Percentiles rank a stretch among this genome's conserved stretches.
These are phyloP conservation scores for Pseudocercospora fijiensis DNA, from an alignment of 2,329 filamentous ascomycete species.

Conservation along the genomic window DNA sequence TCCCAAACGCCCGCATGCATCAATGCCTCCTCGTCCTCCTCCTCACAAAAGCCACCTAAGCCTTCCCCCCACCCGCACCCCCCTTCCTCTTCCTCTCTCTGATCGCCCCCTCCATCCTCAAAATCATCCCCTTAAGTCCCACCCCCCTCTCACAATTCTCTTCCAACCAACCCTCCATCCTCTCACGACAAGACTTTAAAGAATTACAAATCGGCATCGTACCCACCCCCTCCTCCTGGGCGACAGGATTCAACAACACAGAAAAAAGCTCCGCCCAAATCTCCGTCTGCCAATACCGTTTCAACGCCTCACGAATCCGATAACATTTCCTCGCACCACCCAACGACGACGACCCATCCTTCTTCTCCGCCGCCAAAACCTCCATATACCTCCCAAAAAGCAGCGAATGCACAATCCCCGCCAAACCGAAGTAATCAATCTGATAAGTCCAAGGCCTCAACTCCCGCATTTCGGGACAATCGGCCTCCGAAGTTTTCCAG, in stretches of 20 bases:
- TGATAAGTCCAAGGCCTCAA: slow-evolving; percentile 95
- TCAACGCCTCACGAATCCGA: slow-evolving; percentile 76
- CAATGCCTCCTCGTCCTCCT: background rate
- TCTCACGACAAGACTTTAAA: slow-evolving; percentile 67
- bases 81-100: slow-evolving; percentile 46
- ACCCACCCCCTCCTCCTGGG: slow-evolving; percentile 63
- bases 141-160: slow-evolving; percentile 76
- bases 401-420: slow-evolving; percentile 81
- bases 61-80: slow-evolving; percentile 25
- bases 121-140: slow-evolving; percentile 56
- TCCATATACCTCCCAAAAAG: slow-evolving; percentile 96
- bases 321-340: too few species aligned
- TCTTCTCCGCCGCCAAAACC: slow-evolving; percentile 58
- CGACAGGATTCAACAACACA: slow-evolving; percentile 77
- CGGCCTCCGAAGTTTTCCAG: slow-evolving; percentile 83
- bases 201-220: slow-evolving; percentile 71
- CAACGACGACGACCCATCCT: too few species aligned
- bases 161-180: slow-evolving; percentile 83
- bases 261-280: slow-evolving; percentile 85
- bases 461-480: slow-evolving; percentile 95
- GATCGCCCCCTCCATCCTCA: slow-evolving; percentile 67
- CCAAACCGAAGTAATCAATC: slow-evolving; percentile 91
- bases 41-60: background rate
- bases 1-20: too few species aligned
- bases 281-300: slow-evolving; percentile 95